Evolutionary conservation across 208 protist genomes (phyloP), one percentile per base, ranked within the genome.

Genomic region (Angomonas deanei): DNA sequence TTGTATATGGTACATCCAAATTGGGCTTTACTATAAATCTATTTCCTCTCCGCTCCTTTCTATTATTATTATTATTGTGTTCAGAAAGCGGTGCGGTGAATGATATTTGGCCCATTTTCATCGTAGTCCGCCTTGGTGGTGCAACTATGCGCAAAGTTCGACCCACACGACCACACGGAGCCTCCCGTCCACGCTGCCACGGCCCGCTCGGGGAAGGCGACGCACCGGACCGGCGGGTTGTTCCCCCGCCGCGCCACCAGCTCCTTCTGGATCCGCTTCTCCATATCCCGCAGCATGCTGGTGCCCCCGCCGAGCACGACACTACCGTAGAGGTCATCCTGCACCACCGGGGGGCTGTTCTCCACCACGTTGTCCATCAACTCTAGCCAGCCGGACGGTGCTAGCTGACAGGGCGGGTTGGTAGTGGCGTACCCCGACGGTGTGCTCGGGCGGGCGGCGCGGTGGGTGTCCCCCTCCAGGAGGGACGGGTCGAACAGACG

Each of bases 301-400:
- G 82, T 95, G 17, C 97, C 97, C 36, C 97, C 97, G 34, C 92
- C 94, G 2, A 99, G 76, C 15, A 99, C 84, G 34, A 99, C 86
- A 61, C 93, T 97, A 2, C 54, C 53, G 66, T 92, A 98, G 0
- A 99, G 70, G 2, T 58, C 34, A 0, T 31, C 34, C 23, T 76
- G 72, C 4, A 79, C 55, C 24, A 68, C 69, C 1, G 46, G 55
- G 39, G 82, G 85, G 23, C 77, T 67, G 13, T 39, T 54, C 17
- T 66, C 61, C 27, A 87, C 74, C 54, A 88, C 78, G 19, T 86
- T 68, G 27, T 71, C 61, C n/a, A 92, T 62, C 31, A 74, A 61
- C 32, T 79, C 69, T 23, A 75, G 59, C 85, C 82, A 92, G 1
- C 84, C 84, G 10, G 21, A 2, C 31, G 76, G 58, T 3, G 32